Conservation (phyloP, 2,329 filamentous ascomycete species). For the Colletotrichum australisinense region DNA sequence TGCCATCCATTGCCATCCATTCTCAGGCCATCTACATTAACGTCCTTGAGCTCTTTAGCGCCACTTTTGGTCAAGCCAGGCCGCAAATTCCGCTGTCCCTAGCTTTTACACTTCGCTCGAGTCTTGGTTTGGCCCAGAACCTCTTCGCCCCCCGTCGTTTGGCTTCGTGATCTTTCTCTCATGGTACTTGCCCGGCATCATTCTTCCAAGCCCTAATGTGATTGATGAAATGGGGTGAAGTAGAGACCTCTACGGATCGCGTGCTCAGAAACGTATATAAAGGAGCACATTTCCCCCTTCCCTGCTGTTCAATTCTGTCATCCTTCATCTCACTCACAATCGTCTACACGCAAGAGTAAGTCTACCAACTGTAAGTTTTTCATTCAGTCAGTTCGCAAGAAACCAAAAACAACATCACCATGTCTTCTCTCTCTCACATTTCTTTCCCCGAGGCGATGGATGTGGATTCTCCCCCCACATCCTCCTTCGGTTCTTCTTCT, state of each 20-base stretch:
- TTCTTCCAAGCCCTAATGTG: too few species aligned
- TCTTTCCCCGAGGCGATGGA: background rate
- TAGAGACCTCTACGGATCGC: background rate
- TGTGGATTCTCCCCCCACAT: background rate
- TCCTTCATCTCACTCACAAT: background rate
- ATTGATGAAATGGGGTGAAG: too few species aligned
- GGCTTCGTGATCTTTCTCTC: too few species aligned
- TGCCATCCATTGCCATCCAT: background rate
- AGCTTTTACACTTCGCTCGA: too few species aligned
- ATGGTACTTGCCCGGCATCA: too few species aligned
- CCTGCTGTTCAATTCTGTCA: background rate
- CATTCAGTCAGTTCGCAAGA: background rate
- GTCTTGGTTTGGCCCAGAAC: too few species aligned
- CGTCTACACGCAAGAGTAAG: background rate
- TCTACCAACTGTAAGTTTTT: background rate
- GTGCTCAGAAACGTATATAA: background rate
- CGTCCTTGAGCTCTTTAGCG: rapidly evolving
- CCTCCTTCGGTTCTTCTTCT: background rate
- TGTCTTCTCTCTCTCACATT: too few species aligned
- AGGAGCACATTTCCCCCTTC: background rate
- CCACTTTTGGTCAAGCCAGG: background rate
- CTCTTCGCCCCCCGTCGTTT: too few species aligned
- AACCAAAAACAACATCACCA: background rate
- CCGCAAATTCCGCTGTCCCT: background rate
- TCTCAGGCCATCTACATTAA: background rate